phyloP scores from a whole-genome alignment of 345 rosid genomes.

The Populus alba region DNA sequence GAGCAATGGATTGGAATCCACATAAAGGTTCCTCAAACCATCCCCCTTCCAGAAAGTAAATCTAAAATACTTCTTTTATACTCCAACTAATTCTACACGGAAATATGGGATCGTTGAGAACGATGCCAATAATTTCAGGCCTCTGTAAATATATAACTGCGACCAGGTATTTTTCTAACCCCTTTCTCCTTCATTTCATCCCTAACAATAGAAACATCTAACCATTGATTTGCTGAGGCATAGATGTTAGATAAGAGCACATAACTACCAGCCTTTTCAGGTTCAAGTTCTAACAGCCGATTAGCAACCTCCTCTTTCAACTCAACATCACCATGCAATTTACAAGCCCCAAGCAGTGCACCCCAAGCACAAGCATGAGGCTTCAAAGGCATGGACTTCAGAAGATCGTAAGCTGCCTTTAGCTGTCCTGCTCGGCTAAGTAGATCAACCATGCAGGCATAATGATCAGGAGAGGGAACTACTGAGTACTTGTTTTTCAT shows the following conservation, averaged over 20 bases:
- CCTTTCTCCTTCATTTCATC: slow-evolving; percentile 63
- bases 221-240: slow-evolving; percentile 64
- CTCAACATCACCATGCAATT: slow-evolving; percentile 46
- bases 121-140: not conserved
- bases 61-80: not conserved
- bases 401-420: slow-evolving; percentile 49
- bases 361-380: slow-evolving; percentile 67
- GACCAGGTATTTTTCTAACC: slow-evolving; percentile 50
- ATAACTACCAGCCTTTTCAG: slow-evolving; percentile 53
- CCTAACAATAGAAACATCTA: slow-evolving; percentile 53
- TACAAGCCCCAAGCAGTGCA: slow-evolving; percentile 66
- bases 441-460: slow-evolving; percentile 66
- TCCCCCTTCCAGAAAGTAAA: not conserved
- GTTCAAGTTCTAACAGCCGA: slow-evolving; percentile 56
- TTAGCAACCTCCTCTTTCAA: slow-evolving; percentile 53
- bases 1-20: not conserved
- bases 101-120: not conserved
- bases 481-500: slow-evolving; percentile 47
- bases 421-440: slow-evolving; percentile 59
- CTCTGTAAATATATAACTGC: slow-evolving; percentile 37
- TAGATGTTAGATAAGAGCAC: slow-evolving; percentile 69
- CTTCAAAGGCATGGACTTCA: slow-evolving; percentile 52
- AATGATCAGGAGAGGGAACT: slow-evolving; percentile 58
- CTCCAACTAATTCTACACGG: not conserved
- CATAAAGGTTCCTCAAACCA: not conserved